A percentile compares a stretch with the other conserved stretches of the same genome.
Evolutionary conservation across 495 filamentous ascomycete species (phyloP).

Genomic region (Stereocaulon alpinum): DNA sequence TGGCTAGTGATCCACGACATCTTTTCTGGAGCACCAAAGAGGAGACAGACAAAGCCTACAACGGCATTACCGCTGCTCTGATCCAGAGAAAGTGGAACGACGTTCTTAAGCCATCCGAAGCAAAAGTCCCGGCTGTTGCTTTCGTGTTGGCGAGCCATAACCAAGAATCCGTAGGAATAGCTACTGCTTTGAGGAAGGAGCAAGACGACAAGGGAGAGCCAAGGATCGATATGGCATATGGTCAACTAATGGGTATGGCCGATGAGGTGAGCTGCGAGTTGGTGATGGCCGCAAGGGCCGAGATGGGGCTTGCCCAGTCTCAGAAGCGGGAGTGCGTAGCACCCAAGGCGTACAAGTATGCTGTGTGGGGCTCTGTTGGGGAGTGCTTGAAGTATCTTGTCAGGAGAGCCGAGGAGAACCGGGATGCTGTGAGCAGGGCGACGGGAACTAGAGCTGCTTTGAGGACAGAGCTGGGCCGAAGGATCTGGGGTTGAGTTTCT

Average conservation of each 20-base stretch:
- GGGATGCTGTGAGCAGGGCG: slow-evolving; percentile 72
- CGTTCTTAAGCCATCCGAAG: slow-evolving; percentile 35
- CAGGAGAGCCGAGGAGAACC: slow-evolving; percentile 81
- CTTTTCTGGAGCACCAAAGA: slow-evolving; percentile 73
- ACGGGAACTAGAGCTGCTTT: slow-evolving; percentile 66
- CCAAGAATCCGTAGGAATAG: slow-evolving; percentile 63
- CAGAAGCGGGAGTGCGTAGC: slow-evolving; percentile 27
- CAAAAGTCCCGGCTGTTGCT: slow-evolving; percentile 51
- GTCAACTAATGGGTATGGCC: slow-evolving; percentile 93
- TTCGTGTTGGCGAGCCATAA: slow-evolving; percentile 91
- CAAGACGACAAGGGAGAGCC: slow-evolving; percentile 37
- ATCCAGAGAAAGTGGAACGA: slow-evolving; percentile 45
- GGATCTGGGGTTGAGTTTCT: slow-evolving; percentile 9
- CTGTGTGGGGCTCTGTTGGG: slow-evolving; percentile 81
- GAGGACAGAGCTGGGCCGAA: slow-evolving; percentile 46
- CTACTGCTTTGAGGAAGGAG: slow-evolving; percentile 46
- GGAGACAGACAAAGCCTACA: slow-evolving; percentile 63
- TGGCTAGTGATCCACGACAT: slow-evolving; percentile 66
- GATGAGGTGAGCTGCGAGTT: slow-evolving; percentile 86
- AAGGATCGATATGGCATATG: slow-evolving; percentile 60
- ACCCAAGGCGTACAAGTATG: slow-evolving; percentile 71
- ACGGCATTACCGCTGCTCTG: slow-evolving; percentile 48
- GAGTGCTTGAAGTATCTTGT: slow-evolving; percentile 93
- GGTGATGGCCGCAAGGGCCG: slow-evolving; percentile 42
- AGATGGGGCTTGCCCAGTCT: slow-evolving; percentile 5